Evolutionary conservation across 179 eudicot species (phyloP).

Genomic region (Spinacia oleracea): DNA sequence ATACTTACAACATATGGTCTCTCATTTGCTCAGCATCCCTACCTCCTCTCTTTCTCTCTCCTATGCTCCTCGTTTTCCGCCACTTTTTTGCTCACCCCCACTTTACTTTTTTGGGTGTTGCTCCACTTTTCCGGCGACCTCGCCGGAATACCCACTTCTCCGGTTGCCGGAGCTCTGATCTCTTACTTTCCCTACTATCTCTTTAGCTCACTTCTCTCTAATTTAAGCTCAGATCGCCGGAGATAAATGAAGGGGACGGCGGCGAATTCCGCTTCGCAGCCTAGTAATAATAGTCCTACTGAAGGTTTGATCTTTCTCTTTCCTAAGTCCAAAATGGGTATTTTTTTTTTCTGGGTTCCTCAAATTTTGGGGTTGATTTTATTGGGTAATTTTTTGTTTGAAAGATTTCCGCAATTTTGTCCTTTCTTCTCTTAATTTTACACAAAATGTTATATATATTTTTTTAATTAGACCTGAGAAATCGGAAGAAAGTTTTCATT

Average conservation of each 20-base stretch:
- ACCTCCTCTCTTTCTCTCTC: conserved; percentile 27
- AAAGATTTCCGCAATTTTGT: conserved; percentile 1
- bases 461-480: background rate
- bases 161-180: conserved; percentile 23
- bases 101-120: conserved; percentile 16
- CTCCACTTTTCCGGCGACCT: conserved; percentile 38
- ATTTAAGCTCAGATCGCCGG: conserved; percentile 25
- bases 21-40: conserved; percentile 47
- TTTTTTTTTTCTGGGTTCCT: conserved; percentile 8
- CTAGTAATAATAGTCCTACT: conserved; percentile 35
- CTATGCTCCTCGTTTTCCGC: conserved; percentile 10
- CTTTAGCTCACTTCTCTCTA: conserved; percentile 8
- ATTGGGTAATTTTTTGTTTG: background rate
- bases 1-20: conserved; percentile 63
- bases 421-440: background rate
- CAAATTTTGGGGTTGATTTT: background rate
- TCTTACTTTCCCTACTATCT: background rate
- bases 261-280: conserved; percentile 37
- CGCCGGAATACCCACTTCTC: conserved; percentile 13
- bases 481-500: too few species aligned
- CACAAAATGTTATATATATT: background rate
- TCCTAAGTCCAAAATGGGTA: background rate
- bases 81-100: conserved; percentile 12
- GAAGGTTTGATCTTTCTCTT: conserved; percentile 45
- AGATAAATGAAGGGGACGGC: conserved; percentile 50